phyloP scores from a whole-genome alignment of 192 early-diverging fungal species.

The Linnemannia exigua region DNA sequence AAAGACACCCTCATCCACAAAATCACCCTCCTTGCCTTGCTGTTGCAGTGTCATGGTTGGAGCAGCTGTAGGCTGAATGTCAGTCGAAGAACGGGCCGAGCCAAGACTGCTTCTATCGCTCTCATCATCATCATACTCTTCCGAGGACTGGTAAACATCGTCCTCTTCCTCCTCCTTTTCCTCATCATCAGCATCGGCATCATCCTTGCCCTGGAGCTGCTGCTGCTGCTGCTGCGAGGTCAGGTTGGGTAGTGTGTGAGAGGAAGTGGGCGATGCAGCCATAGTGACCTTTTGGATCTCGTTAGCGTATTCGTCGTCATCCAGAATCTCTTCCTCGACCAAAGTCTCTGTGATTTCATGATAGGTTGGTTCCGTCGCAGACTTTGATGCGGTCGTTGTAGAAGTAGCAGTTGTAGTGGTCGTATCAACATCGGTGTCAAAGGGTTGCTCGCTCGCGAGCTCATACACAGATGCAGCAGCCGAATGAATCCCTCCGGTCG shows the following conservation, averaged over 20 bases:
- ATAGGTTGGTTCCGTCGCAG: neutral
- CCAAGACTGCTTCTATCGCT: neutral
- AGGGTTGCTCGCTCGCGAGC: slow-evolving; percentile 28
- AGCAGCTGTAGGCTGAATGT: neutral
- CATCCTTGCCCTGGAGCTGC: neutral
- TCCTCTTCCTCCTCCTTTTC: slow-evolving; percentile 34
- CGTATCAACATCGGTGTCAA: slow-evolving; percentile 8
- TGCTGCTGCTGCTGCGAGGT: neutral
- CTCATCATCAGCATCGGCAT: neutral
- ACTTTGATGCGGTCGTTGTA: neutral
- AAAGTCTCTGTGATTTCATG: slow-evolving; percentile 42
- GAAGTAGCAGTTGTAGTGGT: neutral
- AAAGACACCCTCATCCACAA: slow-evolving; percentile 50
- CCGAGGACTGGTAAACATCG: slow-evolving; percentile 50
- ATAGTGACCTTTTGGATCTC: slow-evolving; percentile 21
- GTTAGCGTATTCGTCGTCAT: slow-evolving; percentile 30
- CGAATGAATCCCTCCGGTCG: slow-evolving; percentile 20
- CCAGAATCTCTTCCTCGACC: slow-evolving; percentile 37
- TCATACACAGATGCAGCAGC: slow-evolving; percentile 50
- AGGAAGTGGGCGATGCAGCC: neutral
- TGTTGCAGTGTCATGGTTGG: neutral
- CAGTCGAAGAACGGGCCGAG: neutral
- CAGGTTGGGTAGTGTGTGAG: neutral
- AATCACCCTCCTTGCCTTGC: slow-evolving; percentile 7
- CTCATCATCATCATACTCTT: slow-evolving; percentile 39